phyloP scores from a whole-genome alignment of 2,329 filamentous ascomycete genomes.

The Zasmidium citrigriseum region DNA sequence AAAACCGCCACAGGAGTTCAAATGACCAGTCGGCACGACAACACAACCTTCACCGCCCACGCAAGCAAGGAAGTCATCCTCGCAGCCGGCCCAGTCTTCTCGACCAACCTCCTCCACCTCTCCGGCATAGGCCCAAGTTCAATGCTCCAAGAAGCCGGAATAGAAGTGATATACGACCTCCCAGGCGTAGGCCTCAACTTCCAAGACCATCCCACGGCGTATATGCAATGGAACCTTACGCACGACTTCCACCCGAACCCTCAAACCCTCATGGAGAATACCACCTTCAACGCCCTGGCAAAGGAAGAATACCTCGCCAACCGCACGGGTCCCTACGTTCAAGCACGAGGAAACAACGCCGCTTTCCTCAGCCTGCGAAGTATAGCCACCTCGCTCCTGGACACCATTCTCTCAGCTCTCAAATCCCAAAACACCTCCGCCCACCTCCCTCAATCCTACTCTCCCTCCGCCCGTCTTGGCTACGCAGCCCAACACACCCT shows the following conservation, averaged over 20 bases:
- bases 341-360: slow-evolving; percentile 20
- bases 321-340: slow-evolving; percentile 15
- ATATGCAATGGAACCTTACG: slow-evolving; percentile 15
- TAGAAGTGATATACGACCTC: slow-evolving; percentile 44
- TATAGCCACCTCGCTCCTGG: slow-evolving; percentile 12
- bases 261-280: slow-evolving; percentile 8
- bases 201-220: slow-evolving; percentile 46
- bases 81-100: slow-evolving; percentile 57
- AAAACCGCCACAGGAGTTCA: slow-evolving; percentile 10
- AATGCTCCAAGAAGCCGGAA: slow-evolving; percentile 43
- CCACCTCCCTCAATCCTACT: slow-evolving; percentile 15
- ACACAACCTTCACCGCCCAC: background rate
- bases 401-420: background rate
- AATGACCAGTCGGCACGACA: slow-evolving; percentile 1
- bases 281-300: slow-evolving; percentile 10
- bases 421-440: slow-evolving; percentile 17
- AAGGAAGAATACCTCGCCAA: slow-evolving; percentile 12
- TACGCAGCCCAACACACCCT: slow-evolving; percentile 21
- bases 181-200: slow-evolving; percentile 51
- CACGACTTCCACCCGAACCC: slow-evolving; percentile 15
- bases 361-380: slow-evolving; percentile 25
- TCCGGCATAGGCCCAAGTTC: slow-evolving; percentile 57
- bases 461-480: slow-evolving; percentile 1
- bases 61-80: slow-evolving; percentile 42
- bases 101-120: slow-evolving; percentile 59